Base-by-base conservation (phyloP, 2,329 filamentous ascomycete genomes). In the Botrytis medusae region DNA sequence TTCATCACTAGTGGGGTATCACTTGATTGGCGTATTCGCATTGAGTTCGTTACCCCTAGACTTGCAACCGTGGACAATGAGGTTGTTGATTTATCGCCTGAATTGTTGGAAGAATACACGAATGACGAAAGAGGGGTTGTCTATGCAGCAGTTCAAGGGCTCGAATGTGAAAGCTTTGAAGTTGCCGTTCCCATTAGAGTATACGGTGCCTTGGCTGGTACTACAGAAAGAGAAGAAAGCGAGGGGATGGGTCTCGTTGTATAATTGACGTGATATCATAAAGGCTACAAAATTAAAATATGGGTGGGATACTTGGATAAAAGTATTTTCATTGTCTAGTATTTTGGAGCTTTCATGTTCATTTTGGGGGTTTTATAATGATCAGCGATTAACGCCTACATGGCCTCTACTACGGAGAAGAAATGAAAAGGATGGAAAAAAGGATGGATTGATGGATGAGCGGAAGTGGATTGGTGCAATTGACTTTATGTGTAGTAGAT, bases 1-100 rank as follows among this genome's bases (percentile, higher is more conserved):
- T 97, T 99, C 77, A 88, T 97, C 64, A 99, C 96, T 0, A 97
- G 90, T 75, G 95, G 95, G 2, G 89, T 99, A 6, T 92, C 89
- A 76, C 85, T 98, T 40, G 92, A 94, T 77, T 99, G 96, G 96
- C 93, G 92, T 81, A 85, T 99, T 48, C 87, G 93, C 1, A 90
- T 99, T 73, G 95, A 98, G 83, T 99, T 99, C 82, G 94, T 97
- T 40, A 95, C 95, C 9, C 91, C 93, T 9, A 89, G 87, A 29
- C 81, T 87, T 57, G 75, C 78, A 37, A 76, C 78, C 59, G 77
- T 79, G 16, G 81, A 82, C 46, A 79, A 81, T 54, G 83, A 84
- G 60, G 75, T 79, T 14, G 77, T 79, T 37, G 81, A 83, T 12
- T 75, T 77, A 6, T 80, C 51, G 12, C 34, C 46, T 12, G 83